Evolutionary conservation across 2,329 filamentous ascomycete genomes (phyloP).

Genomic region (Talaromyces piceae): DNA sequence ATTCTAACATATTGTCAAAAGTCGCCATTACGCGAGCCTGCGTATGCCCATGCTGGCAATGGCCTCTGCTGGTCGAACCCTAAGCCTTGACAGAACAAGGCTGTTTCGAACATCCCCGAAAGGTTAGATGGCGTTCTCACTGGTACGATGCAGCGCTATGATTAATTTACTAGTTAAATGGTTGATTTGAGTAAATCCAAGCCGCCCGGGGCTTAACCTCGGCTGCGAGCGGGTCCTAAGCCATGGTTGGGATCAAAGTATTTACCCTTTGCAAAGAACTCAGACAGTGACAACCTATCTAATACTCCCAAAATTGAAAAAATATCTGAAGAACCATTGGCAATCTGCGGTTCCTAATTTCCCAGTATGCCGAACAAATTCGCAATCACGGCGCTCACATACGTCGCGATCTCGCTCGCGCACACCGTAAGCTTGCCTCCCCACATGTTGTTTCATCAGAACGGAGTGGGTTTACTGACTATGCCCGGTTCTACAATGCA

Average conservation of each 20-base stretch:
- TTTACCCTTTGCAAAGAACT: neutral
- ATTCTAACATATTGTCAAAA: too few relatives aligned
- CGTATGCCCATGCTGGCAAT: too few relatives aligned
- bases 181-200: too few relatives aligned
- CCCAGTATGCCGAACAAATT: constrained; percentile 1
- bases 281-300: neutral
- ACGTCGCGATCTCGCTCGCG: constrained; percentile 16
- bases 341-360: too few relatives aligned
- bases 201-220: neutral
- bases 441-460: neutral
- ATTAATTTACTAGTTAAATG: neutral
- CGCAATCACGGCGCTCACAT: constrained; percentile 12
- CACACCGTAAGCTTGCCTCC: constrained; percentile 18
- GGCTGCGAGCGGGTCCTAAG: neutral
- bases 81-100: too few relatives aligned
- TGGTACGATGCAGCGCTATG: neutral
- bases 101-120: too few relatives aligned
- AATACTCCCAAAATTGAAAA: too few relatives aligned
- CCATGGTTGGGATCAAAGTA: neutral
- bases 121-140: too few relatives aligned
- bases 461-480: neutral
- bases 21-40: too few relatives aligned
- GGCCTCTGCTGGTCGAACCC: too few relatives aligned
- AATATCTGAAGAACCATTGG: too few relatives aligned
- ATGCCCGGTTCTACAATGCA: neutral